Base-by-base conservation (phyloP, 1,284 basidiomycete genomes). In the Rhodotorula sp. region DNA sequence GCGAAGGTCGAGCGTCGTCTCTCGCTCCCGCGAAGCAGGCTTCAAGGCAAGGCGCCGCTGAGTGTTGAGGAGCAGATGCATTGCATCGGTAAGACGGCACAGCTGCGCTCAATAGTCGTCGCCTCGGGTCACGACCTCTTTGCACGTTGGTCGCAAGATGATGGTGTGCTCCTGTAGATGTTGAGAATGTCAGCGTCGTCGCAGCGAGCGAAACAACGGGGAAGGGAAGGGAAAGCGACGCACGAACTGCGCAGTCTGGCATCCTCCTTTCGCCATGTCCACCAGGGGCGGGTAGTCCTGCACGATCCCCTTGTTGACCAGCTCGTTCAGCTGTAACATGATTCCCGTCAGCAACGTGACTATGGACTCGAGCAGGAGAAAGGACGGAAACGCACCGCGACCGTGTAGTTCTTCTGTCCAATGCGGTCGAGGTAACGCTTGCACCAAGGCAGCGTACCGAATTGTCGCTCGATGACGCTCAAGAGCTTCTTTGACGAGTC, bases 401-500 rank as follows among this genome's bases (percentile, higher is more conserved):
- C 84, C 47, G 98, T 83, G 79, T 99, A 97, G 81, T 91, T 93
- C 82, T 88, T 92, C 83, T 98, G 94, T n/a, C 96, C 96, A 4
- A 85, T 82, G 34, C 92, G 87, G 76, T 97, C 96, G 46, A 99
- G 86, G 80, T 99, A 99, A 67, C 96, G 85, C 71, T 95, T 85
- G 80, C 95, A 99, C 83, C 93, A 99, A 7, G 96, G 95, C 66
- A 99, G 82, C 6, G 94, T 94, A 56, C 93, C 94, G 81, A 99
- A 99, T 81, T 92, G 89, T 80, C 88, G 90, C 79, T 92, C 90
- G 82, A 99, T 98, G 8, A 88, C 87, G 76, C 88, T 90, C 46
- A 99, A 84, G 54, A 99, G 81, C 8, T 89, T 86, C 80, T 93
- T 94, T 0, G 94, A 92, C 31, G 89, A 88, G 58, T 88, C 88